Evolutionary conservation across 208 protist species (phyloP), one percentile per base, ranked within the genome.

Genomic region (Trypanosoma caninum): DNA sequence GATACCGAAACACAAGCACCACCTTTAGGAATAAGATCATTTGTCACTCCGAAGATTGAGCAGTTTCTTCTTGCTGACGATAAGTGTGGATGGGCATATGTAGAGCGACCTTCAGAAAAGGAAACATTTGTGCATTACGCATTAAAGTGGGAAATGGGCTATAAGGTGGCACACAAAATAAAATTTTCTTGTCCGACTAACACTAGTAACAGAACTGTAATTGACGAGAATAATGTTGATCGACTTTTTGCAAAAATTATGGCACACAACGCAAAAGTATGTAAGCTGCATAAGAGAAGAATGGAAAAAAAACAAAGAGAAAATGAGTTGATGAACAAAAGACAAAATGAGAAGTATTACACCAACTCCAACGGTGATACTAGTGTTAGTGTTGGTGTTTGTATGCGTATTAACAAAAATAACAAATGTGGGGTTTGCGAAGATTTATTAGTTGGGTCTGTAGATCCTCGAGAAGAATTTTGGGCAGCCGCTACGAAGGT

Each of bases 61-160:
- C 60, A 50, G 13, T 83, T 78, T 45, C 61, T 69, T 34, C 55
- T 89, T 56, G 76, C 72, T 46, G 59, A 84, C 40, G 70, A 60
- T 2, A 71, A 67, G 44, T 84, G 73, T 35, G 67, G 60, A 8
- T 86, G 78, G 80, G 70, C 79, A 3, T 89, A 89, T 59, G 42
- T 69, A 20, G 83, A 93, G 56, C 65, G 65, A 9, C 34, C 62
- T 20, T 65, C 56, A 0, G 85, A 93, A 62, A 44, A 77, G 20
- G 38, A 60, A 1, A 60, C 65, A 33, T 94, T 92, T 47, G 70
- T 81, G 16, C 54, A 51, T n/a, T 94, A 87, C 47, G 84, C 84
- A 8, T 64, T 84, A n/a, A 68, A 87, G 52, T 94, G 88, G 88
- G 78, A 91, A 45, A 87, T 91, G 66, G 88, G 84, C 14, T 94